phyloP scores from a whole-genome alignment of 2,329 filamentous ascomycete genomes.

The Epicoccum sorghinum region DNA sequence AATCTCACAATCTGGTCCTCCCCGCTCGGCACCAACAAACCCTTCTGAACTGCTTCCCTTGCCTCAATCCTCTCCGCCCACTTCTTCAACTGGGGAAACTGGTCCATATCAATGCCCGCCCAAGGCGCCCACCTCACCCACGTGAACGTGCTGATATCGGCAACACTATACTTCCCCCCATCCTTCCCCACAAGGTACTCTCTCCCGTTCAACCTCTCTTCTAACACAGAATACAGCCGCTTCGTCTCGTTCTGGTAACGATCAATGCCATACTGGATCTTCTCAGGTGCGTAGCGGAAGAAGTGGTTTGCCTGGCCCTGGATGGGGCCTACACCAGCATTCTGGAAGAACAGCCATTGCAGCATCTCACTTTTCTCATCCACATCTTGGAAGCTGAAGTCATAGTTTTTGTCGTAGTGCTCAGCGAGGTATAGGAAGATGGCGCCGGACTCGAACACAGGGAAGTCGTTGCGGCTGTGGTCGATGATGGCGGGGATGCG shows the following conservation, averaged over 20 bases:
- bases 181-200: conserved; percentile 66
- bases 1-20: conserved; percentile 34
- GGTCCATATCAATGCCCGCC: conserved; percentile 68
- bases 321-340: conserved; percentile 79
- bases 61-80: conserved; percentile 54
- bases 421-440: conserved; percentile 83
- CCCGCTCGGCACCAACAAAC: conserved; percentile 43
- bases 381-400: conserved; percentile 76
- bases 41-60: conserved; percentile 61
- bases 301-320: conserved; percentile 82
- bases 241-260: conserved; percentile 81
- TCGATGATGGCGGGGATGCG: conserved; percentile 86
- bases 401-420: conserved; percentile 77
- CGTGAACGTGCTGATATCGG: conserved; percentile 76
- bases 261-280: conserved; percentile 78
- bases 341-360: conserved; percentile 74
- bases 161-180: conserved; percentile 61
- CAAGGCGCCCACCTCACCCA: conserved; percentile 70
- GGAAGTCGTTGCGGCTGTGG: conserved; percentile 68
- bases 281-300: conserved; percentile 76
- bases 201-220: conserved; percentile 65
- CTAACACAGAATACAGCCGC: conserved; percentile 77
- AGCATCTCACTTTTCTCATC: conserved; percentile 78
- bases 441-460: conserved; percentile 78
- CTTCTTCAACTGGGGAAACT: conserved; percentile 64